Evolutionary conservation across 441 rosid genomes (phyloP).

Genomic region (Raphanus hybrid): DNA sequence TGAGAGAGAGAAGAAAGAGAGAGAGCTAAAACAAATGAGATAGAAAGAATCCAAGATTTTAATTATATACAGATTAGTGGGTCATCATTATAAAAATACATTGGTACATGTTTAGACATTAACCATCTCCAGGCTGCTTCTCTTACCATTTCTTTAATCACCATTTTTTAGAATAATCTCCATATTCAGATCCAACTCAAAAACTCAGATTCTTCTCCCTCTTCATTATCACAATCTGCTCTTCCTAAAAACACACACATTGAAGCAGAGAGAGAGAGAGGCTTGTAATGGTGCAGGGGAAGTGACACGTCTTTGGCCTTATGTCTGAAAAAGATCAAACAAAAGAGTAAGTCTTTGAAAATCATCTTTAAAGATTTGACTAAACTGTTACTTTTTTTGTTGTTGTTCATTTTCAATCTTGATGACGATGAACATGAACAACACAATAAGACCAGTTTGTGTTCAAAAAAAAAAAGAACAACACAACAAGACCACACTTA

Average conservation of each 20-base stretch:
- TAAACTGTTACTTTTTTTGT: constrained; percentile 5
- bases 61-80: constrained; percentile 35
- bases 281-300: constrained; percentile 37
- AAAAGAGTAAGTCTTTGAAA: constrained; percentile 37
- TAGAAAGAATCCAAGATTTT: constrained; percentile 38
- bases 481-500: constrained; percentile 21
- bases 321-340: constrained; percentile 38
- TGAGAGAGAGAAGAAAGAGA: not conserved
- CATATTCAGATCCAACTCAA: constrained; percentile 65
- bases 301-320: constrained; percentile 39
- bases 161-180: constrained; percentile 32
- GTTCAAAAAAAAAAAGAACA: too few relatives aligned
- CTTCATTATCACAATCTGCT: constrained; percentile 49
- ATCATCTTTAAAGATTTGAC: constrained; percentile 38
- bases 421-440: too few relatives aligned
- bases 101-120: constrained; percentile 38
- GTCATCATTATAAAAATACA: constrained; percentile 40
- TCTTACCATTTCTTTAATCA: constrained; percentile 52
- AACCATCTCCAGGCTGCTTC: constrained; percentile 49
- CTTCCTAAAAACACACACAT: constrained; percentile 29
- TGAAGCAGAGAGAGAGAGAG: constrained; percentile 35
- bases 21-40: constrained; percentile 12
- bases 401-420: constrained; percentile 21
- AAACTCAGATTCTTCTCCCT: constrained; percentile 52
- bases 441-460: too few relatives aligned